Percentiles rank a stretch among this genome's conserved stretches.
phyloP scores from a whole-genome alignment of 2,329 filamentous ascomycete species.

The Bisporella sp. region DNA sequence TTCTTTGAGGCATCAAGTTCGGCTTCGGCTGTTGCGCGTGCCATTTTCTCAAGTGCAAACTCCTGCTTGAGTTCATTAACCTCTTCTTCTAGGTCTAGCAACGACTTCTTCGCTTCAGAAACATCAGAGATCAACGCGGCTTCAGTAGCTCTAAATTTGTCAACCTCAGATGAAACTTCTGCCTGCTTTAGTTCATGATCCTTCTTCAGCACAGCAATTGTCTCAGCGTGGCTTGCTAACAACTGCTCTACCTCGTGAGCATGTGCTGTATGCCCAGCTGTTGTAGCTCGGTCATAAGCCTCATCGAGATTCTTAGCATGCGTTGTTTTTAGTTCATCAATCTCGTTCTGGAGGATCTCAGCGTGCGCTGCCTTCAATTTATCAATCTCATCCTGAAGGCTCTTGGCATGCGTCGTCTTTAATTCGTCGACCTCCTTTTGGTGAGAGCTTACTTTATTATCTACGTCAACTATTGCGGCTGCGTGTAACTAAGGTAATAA shows the following conservation, averaged over 20 bases:
- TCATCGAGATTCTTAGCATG: constrained; percentile 53
- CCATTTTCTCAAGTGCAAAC: constrained; percentile 35
- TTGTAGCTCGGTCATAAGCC: constrained; percentile 43
- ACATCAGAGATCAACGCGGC: not conserved
- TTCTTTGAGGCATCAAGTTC: constrained; percentile 53
- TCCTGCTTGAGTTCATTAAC: constrained; percentile 21
- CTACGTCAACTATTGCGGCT: constrained; percentile 22
- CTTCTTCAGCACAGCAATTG: constrained; percentile 34
- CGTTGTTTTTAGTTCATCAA: constrained; percentile 48
- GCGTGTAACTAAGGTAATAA: constrained; percentile 14
- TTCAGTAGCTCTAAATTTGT: constrained; percentile 16
- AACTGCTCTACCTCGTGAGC: constrained; percentile 44
- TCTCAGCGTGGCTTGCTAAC: constrained; percentile 45
- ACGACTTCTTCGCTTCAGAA: constrained; percentile 31
- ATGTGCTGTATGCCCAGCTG: constrained; percentile 42
- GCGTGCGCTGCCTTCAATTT: constrained; percentile 12
- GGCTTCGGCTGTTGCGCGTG: constrained; percentile 38
- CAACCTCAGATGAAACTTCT: constrained; percentile 12
- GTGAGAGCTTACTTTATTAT: constrained; percentile 45
- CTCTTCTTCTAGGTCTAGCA: constrained; percentile 18
- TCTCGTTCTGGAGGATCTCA: no score
- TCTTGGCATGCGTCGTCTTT: constrained; percentile 49
- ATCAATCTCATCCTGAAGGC: constrained; percentile 49
- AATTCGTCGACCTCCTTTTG: constrained; percentile 48
- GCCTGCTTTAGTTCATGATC: constrained; percentile 35